Evolutionary conservation across 495 filamentous ascomycete species (phyloP).

Genomic region (Lophiostoma macrostomum): DNA sequence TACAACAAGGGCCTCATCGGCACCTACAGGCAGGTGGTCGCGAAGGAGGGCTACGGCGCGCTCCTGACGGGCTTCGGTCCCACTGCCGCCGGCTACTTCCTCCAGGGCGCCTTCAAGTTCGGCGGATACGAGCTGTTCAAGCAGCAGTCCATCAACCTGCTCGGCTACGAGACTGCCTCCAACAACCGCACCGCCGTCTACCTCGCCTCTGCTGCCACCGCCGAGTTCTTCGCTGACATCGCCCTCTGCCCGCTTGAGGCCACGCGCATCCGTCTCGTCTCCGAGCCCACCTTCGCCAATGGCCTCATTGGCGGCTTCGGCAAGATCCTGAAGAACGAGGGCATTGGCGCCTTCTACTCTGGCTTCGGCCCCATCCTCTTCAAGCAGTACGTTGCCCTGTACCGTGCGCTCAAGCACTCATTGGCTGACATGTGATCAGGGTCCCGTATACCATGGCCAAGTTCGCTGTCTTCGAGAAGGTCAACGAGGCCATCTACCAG

Average conservation of each 20-base stretch:
- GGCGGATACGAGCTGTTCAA: constrained; percentile 51
- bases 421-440: constrained; percentile 47
- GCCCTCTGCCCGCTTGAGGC: constrained; percentile 46
- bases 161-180: constrained; percentile 45
- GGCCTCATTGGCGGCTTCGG: constrained; percentile 42
- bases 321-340: constrained; percentile 45
- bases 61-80: constrained; percentile 44
- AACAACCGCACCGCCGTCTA: constrained; percentile 47
- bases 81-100: constrained; percentile 47
- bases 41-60: constrained; percentile 43
- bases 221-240: constrained; percentile 49
- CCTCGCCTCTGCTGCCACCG: constrained; percentile 42
- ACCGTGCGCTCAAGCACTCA: background rate
- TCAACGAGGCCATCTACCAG: constrained; percentile 72
- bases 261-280: constrained; percentile 44
- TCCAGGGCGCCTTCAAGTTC: constrained; percentile 49
- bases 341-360: constrained; percentile 46
- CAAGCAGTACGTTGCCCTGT: constrained; percentile 58
- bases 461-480: constrained; percentile 99
- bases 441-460: constrained; percentile 99
- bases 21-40: constrained; percentile 45
- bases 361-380: constrained; percentile 48
- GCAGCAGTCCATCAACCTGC: constrained; percentile 43
- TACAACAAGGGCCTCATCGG: constrained; percentile 48
- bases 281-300: constrained; percentile 44